Evolutionary conservation across 306 rosid species (phyloP).

Genomic region (Medicago lupulina): DNA sequence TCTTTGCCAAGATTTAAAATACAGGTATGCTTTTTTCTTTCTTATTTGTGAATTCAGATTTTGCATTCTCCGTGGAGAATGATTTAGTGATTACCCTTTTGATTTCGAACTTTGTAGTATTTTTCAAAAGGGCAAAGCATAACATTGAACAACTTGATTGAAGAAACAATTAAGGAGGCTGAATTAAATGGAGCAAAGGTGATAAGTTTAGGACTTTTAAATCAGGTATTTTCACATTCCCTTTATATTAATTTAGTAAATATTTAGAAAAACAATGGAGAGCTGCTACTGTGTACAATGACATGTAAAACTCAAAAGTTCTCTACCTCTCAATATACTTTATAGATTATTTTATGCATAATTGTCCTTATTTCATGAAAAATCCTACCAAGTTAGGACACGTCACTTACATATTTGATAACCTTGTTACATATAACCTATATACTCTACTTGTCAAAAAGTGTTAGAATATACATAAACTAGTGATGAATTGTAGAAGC

Average conservation of each 20-base stretch:
- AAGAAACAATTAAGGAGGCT: conserved; percentile 53
- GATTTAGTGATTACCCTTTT: background rate
- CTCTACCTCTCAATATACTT: too few relatives aligned
- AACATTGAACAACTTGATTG: conserved; percentile 40
- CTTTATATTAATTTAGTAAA: background rate
- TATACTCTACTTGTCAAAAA: too few relatives aligned
- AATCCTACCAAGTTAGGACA: too few relatives aligned
- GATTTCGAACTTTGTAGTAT: conserved; percentile 35
- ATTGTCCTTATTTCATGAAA: too few relatives aligned
- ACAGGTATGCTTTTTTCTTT: conserved; percentile 48
- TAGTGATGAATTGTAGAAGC: too few relatives aligned
- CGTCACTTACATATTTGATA: too few relatives aligned
- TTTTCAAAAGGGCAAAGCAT: conserved; percentile 38
- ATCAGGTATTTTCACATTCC: conserved; percentile 43
- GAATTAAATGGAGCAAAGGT: conserved; percentile 39
- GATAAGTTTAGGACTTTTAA: conserved; percentile 52
- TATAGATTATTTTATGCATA: too few relatives aligned
- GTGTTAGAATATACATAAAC: too few relatives aligned
- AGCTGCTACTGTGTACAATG: too few relatives aligned
- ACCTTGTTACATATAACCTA: too few relatives aligned
- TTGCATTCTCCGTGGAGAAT: background rate
- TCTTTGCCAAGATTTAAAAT: conserved; percentile 65
- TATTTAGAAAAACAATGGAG: too few relatives aligned
- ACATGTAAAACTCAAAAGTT: too few relatives aligned
- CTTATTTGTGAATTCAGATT: conserved; percentile 11